Conservation (phyloP, 2,329 filamentous ascomycete genomes). For the Fusarium torreyae region DNA sequence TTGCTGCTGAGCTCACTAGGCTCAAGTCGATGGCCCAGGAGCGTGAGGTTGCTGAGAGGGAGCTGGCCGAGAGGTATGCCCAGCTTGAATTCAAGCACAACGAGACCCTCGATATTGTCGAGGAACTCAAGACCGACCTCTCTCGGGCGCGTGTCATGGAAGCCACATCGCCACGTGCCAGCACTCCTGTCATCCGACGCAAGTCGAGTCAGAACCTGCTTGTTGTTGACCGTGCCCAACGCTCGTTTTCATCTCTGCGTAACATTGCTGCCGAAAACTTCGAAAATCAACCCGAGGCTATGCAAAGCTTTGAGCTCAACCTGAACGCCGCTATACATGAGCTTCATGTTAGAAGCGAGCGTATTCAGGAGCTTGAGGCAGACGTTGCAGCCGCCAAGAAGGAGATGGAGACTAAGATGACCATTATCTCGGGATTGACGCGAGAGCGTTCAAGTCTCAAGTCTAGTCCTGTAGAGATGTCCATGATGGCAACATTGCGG, state of each 20-base stretch:
- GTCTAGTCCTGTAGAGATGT: slow-evolving; percentile 88
- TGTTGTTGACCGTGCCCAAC: slow-evolving; percentile 89
- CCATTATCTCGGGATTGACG: slow-evolving; percentile 93
- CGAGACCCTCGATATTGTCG: slow-evolving; percentile 86
- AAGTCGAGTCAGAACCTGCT: slow-evolving; percentile 94
- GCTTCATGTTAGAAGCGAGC: slow-evolving; percentile 86
- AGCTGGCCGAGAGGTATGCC: slow-evolving; percentile 84
- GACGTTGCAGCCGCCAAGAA: slow-evolving; percentile 88
- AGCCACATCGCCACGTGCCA: slow-evolving; percentile 72
- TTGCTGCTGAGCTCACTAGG: slow-evolving; percentile 77
- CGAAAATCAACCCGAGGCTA: slow-evolving; percentile 82
- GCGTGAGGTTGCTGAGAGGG: slow-evolving; percentile 81
- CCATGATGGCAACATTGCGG: slow-evolving; percentile 87
- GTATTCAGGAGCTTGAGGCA: slow-evolving; percentile 89
- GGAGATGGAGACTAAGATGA: slow-evolving; percentile 97
- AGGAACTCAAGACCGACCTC: slow-evolving; percentile 90
- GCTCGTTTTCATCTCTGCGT: slow-evolving; percentile 89
- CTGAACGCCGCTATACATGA: slow-evolving; percentile 94
- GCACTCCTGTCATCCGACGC: slow-evolving; percentile 86
- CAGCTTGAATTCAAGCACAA: slow-evolving; percentile 87
- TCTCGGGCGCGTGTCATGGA: slow-evolving; percentile 79
- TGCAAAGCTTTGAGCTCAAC: slow-evolving; percentile 94
- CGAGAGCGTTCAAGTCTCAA: slow-evolving; percentile 93
- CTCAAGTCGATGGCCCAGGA: slow-evolving; percentile 80
- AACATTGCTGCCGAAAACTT: slow-evolving; percentile 92